phyloP scores from a whole-genome alignment of 2,329 filamentous ascomycete genomes.

The Phoma sp. region DNA sequence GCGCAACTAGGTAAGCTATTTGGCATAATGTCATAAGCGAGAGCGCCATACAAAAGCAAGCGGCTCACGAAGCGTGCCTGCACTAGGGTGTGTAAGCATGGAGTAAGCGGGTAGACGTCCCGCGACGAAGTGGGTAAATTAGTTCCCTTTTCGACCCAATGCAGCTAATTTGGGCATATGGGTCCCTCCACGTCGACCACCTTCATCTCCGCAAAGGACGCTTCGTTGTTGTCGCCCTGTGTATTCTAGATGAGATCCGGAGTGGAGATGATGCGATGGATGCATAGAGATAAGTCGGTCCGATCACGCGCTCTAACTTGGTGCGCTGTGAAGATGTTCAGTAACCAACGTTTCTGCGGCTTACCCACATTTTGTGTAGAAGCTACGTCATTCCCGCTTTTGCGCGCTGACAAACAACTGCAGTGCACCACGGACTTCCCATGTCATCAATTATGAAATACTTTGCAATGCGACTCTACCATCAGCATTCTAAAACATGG shows the following conservation, averaged over 20 bases:
- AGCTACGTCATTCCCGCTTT: constrained; percentile 7
- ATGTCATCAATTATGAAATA: constrained; percentile 10
- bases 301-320: constrained; percentile 23
- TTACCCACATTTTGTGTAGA: constrained; percentile 15
- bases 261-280: neutral
- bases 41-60: neutral
- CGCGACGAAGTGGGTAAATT: constrained; percentile 32
- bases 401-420: constrained; percentile 43
- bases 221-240: neutral
- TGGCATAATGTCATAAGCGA: neutral
- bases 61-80: neutral
- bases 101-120: constrained; percentile 27
- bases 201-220: constrained; percentile 11
- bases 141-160: constrained; percentile 17
- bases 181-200: constrained; percentile 10
- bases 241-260: neutral
- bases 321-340: constrained; percentile 11
- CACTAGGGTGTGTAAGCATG: constrained; percentile 37
- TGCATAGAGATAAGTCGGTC: neutral
- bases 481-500: neutral
- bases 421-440: constrained; percentile 30
- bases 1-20: neutral
- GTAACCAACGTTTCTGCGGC: constrained; percentile 14
- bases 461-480: neutral
- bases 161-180: constrained; percentile 31